Evolutionary conservation across 2,329 filamentous ascomycete genomes (phyloP), one percentile per base, ranked within the genome.

Genomic region (Aspergillus sp.): DNA sequence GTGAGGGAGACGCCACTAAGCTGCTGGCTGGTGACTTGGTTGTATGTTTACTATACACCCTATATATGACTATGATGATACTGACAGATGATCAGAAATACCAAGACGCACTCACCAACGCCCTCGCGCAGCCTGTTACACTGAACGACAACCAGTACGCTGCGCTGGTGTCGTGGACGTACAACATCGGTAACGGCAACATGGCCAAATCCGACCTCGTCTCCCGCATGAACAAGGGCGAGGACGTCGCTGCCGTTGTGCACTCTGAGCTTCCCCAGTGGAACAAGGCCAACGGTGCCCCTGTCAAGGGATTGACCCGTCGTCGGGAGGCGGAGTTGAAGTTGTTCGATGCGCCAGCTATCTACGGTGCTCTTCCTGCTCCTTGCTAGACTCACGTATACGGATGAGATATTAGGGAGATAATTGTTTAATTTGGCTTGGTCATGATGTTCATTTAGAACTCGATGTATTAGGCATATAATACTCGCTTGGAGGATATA

Each of bases 111-210:
- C 63, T 75, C 44, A 67, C 65, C 6, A 45, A 59, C 5, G 61
- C 65, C 34, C 62, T 67, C 27, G 59, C 51, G 29, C 46, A 58
- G 33, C 47, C 49, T 5, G 69, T 72, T 35, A 59, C 53, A 4
- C 60, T 76, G 30, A 75, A 77, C 51, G 67, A 62, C 29, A 77
- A 78, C 61, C 71, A 77, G 53, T 78, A 74, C 52, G 75, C 72
- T 34, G 75, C 75, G 1, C 68, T 78, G 2, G 70, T 76, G 32
- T 73, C 67, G 36, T 77, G 73, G 72, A 62, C 71, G 11, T 78
- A 71, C 67, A 78, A 78, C 53, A 63, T 73, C 35, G 75, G 75
- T 27, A 72, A 67, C 45, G 71, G 67, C 4, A 65, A 64, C 37
- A 62, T 68, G 3, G 44, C 47, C n/a, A 55, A 52, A 0, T 76